phyloP scores from a whole-genome alignment of 139 green algal genomes.

The Auxenochlorella protothecoides region DNA sequence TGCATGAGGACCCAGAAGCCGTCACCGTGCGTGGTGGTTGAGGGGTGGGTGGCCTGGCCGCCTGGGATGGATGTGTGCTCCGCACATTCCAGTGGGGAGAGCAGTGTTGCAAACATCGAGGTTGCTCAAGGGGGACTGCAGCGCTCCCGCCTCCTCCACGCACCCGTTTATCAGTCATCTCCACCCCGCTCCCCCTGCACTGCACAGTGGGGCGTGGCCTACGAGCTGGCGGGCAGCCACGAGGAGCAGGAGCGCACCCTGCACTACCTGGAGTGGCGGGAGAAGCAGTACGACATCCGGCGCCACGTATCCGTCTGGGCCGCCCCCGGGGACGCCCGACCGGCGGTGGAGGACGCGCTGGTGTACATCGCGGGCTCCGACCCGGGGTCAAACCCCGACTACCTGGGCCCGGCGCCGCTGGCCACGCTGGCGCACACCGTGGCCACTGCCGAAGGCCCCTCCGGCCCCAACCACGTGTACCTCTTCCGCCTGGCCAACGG shows the following conservation, averaged over 20 bases:
- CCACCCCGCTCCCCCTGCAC: too few relatives aligned
- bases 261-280: conserved; percentile 55
- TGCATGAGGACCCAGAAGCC: conserved; percentile 14
- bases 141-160: too few relatives aligned
- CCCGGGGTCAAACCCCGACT: conserved; percentile 39
- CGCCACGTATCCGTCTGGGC: background rate
- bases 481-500: conserved; percentile 40
- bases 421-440: conserved; percentile 42
- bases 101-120: too few relatives aligned
- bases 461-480: conserved; percentile 54
- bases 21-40: conserved; percentile 15
- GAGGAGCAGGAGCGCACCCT: conserved; percentile 33
- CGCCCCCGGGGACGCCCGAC: background rate
- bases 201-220: conserved; percentile 35
- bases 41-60: too few relatives aligned
- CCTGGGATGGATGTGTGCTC: too few relatives aligned
- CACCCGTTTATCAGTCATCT: too few relatives aligned
- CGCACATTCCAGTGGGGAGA: too few relatives aligned
- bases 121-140: too few relatives aligned
- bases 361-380: conserved; percentile 1
- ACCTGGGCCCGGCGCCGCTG: conserved; percentile 31
- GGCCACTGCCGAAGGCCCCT: conserved; percentile 29
- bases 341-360: conserved; percentile 2
- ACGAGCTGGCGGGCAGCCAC: conserved; percentile 21
- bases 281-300: conserved; percentile 72